A percentile compares a stretch with the other conserved stretches of the same genome.
Conservation (phyloP, 1,139 yeast species). For the Hansenula sp. region DNA sequence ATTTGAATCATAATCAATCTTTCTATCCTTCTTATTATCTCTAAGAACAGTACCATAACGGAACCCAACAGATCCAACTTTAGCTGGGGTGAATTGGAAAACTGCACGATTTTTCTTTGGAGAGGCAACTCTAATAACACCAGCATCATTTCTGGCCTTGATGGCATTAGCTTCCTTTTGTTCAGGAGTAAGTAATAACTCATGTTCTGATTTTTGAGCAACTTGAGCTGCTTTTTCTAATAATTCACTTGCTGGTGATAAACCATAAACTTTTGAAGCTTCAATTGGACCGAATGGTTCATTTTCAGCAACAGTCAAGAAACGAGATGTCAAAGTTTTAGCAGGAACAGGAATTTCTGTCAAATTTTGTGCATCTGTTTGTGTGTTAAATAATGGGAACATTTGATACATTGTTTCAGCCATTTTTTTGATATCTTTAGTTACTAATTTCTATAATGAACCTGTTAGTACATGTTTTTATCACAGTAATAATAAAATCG, state of each 20-base stretch:
- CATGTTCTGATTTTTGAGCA: slow-evolving; percentile 14
- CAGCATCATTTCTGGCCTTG: slow-evolving; percentile 8
- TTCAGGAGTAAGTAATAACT: slow-evolving; percentile 1
- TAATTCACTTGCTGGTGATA: slow-evolving; percentile 82
- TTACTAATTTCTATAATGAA: slow-evolving; percentile 38
- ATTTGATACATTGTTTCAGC: slow-evolving; percentile 64
- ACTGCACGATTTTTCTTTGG: slow-evolving; percentile 55
- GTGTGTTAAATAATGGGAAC: slow-evolving; percentile 68
- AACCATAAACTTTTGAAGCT: slow-evolving; percentile 81
- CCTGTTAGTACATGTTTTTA: slow-evolving; percentile 11
- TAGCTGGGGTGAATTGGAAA: slow-evolving; percentile 73
- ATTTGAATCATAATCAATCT: slow-evolving; percentile 66
- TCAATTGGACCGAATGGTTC: slow-evolving; percentile 98
- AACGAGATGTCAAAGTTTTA: slow-evolving; percentile 78
- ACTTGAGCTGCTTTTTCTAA: slow-evolving; percentile 21
- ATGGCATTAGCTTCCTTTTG: neutral
- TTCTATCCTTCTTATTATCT: slow-evolving; percentile 84
- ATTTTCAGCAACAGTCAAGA: slow-evolving; percentile 86
- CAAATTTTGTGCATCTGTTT: slow-evolving; percentile 55
- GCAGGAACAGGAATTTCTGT: slow-evolving; percentile 95
- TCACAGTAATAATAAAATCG: too few relatives aligned
- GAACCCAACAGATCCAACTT: slow-evolving; percentile 81
- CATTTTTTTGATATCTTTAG: slow-evolving; percentile 52
- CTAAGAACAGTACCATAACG: slow-evolving; percentile 91
- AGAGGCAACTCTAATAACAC: slow-evolving; percentile 46